These are phyloP conservation scores for Suillus sp. DNA, from an alignment of 768 basidiomycete species.

Conservation along the genomic window DNA sequence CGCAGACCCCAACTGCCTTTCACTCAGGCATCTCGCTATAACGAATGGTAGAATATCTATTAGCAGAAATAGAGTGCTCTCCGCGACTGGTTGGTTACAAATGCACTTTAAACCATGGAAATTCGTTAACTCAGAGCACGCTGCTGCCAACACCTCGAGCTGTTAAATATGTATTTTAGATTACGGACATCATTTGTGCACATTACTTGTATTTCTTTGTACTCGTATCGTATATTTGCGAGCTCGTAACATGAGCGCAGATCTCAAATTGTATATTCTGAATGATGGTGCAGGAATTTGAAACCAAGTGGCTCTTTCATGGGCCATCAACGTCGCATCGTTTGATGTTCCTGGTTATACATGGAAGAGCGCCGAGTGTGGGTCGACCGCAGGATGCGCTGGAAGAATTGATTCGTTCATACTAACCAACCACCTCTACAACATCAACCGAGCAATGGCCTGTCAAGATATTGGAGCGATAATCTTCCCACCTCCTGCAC, in stretches of 20 bases:
- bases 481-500: slow-evolving; percentile 31
- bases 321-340: slow-evolving; percentile 17
- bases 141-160: not conserved
- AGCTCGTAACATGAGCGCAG: not conserved
- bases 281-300: not conserved
- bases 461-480: slow-evolving; percentile 16
- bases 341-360: slow-evolving; percentile 50
- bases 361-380: slow-evolving; percentile 41
- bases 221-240: not conserved
- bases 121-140: not conserved
- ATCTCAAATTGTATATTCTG: not conserved
- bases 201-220: not conserved
- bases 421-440: not conserved
- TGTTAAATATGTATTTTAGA: not conserved
- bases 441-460: not conserved
- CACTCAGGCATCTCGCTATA: not conserved
- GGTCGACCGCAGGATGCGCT: slow-evolving; percentile 45
- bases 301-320: slow-evolving; percentile 9
- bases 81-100: not conserved
- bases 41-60: not conserved
- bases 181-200: no score
- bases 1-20: no score
- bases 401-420: slow-evolving; percentile 31
- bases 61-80: not conserved
- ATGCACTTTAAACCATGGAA: not conserved